Conservation (phyloP, 1,139 yeast genomes). For the Suhomyces coccinellae region DNA sequence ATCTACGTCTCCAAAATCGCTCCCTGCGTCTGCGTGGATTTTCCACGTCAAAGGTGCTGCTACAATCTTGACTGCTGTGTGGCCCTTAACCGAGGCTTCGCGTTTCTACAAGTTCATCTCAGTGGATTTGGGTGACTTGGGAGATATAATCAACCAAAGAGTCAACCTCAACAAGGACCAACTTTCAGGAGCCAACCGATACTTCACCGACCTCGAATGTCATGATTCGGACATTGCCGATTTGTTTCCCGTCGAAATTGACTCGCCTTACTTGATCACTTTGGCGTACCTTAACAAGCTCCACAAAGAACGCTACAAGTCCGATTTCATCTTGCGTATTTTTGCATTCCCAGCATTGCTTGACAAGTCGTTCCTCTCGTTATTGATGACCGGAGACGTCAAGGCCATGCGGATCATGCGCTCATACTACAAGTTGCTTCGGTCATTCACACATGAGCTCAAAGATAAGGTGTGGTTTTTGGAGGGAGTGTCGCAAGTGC, state of each 20-base stretch:
- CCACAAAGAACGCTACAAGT: constrained; percentile 76
- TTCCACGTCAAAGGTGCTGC: constrained; percentile 98
- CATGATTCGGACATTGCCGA: constrained; percentile 85
- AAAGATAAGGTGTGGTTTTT: constrained; percentile 91
- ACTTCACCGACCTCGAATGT: constrained; percentile 67
- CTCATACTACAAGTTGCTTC: constrained; percentile 76
- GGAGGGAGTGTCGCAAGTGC: constrained; percentile 84
- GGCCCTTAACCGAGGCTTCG: constrained; percentile 84
- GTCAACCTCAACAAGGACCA: constrained; percentile 24
- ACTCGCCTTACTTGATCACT: constrained; percentile 83
- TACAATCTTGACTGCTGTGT: constrained; percentile 88
- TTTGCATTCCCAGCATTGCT: constrained; percentile 92
- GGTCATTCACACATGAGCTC: constrained; percentile 82
- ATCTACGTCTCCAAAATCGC: constrained; percentile 57
- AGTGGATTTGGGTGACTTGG: constrained; percentile 80
- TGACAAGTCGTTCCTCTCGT: constrained; percentile 72
- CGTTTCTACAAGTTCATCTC: constrained; percentile 73
- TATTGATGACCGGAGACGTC: constrained; percentile 80
- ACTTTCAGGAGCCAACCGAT: constrained; percentile 24
- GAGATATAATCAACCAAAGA: constrained; percentile 67
- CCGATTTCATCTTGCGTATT: constrained; percentile 82
- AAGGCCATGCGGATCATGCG: constrained; percentile 89
- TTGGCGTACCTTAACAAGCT: constrained; percentile 83
- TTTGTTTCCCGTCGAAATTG: constrained; percentile 78
- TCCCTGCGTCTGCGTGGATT: constrained; percentile 95